Base-by-base conservation (phyloP, 1,284 basidiomycete genomes). In the Cronartium quercuum region DNA sequence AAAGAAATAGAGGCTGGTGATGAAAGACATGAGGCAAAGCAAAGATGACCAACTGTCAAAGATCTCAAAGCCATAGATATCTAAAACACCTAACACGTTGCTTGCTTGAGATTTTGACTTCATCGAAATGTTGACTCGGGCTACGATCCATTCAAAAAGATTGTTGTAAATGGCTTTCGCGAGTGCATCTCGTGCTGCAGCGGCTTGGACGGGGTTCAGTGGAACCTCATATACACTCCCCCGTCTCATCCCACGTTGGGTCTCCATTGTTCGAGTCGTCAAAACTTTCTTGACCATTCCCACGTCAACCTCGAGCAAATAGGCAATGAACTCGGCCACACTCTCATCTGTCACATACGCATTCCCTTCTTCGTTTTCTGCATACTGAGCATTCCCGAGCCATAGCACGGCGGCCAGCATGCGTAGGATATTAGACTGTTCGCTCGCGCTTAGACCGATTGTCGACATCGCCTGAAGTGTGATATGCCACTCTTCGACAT, bases 141-240 rank as follows among this genome's bases (percentile, higher is more conserved):
- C 91, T 42, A 99, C 96, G 79, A 99, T 98, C 96, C 96, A 99
- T 81, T 99, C 95, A 82, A 99, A 99, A 24, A 98, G 84, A 82
- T 98, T 98, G 84, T 96, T 98, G 84, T 98, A 98, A 76, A 99
- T 89, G 10, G 94, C 96, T 82, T 99, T 97, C 6, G 94, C 85
- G 41, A 99, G 85, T 0, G 96, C 96, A 83, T 98, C 92, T 76
- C 94, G 85, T 60, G 92, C 92, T 0, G 95, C 86, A 5, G 84
- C 84, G 1, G 96, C 96, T 82, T 99, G 96, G 5, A 93, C 86
- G 6, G 91, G 90, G 80, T 99, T 99, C 71, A 96, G 85, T 0
- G 96, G 96, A 1, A 98, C 95, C 79, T 98, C 92, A 82, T 98
- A 98, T 15, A 98, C 87, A 1, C 96, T 84, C 63, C 94, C 86